Conservation (phyloP, 192 early-diverging fungal species). For the Geranomyces michiganensis region DNA sequence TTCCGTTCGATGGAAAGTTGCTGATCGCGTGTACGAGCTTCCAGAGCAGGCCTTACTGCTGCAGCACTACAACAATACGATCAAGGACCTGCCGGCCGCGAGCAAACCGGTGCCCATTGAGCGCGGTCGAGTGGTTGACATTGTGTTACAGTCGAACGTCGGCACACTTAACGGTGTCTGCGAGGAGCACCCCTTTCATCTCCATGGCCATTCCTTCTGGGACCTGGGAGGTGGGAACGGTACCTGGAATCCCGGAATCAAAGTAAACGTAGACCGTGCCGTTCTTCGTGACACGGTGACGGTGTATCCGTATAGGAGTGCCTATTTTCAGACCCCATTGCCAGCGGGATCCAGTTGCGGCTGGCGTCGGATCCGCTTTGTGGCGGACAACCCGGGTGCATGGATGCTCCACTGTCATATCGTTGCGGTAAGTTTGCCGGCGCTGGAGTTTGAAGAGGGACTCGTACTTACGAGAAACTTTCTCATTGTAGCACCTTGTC, state of each 20-base stretch:
- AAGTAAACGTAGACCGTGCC: background rate
- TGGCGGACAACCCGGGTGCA: background rate
- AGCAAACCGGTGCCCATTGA: background rate
- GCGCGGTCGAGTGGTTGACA: background rate
- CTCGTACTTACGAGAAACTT: too few relatives aligned
- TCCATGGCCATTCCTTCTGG: constrained; percentile 85
- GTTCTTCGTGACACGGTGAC: background rate
- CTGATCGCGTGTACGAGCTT: background rate
- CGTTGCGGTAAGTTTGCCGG: background rate
- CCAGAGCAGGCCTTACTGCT: background rate
- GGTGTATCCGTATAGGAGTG: background rate
- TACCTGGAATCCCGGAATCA: constrained; percentile 19
- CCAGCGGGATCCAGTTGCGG: background rate
- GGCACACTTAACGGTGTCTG: constrained; percentile 63
- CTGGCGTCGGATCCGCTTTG: background rate
- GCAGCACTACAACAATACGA: background rate
- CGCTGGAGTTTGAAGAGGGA: too few relatives aligned
- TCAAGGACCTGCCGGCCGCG: background rate
- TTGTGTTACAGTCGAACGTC: background rate
- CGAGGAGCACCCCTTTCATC: constrained; percentile 75
- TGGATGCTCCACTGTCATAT: constrained; percentile 15
- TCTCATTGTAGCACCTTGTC: too few relatives aligned
- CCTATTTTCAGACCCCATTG: background rate
- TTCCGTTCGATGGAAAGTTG: background rate
- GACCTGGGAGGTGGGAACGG: constrained; percentile 61